Base-by-base conservation (phyloP, 192 early-diverging fungal genomes). In the Phycomyces blakesleeanus region DNA sequence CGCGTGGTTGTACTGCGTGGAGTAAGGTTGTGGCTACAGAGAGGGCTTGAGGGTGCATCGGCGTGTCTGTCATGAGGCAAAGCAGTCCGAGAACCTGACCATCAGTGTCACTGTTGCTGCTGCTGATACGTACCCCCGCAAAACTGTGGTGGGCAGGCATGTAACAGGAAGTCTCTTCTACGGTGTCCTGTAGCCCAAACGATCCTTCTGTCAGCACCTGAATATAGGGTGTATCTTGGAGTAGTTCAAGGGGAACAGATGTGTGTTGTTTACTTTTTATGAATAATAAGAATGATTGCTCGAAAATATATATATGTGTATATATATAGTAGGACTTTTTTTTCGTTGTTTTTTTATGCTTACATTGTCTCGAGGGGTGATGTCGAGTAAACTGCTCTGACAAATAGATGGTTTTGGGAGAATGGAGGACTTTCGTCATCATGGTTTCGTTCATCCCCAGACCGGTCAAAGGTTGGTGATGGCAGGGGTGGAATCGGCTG, bases 1-100 rank as follows among this genome's bases (percentile, higher is more conserved):
- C 60, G 38, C 79, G 67, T 24, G 65, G 16, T 6, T 75, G 59
- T 20, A 81, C 68, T 10, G 68, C 65, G 0, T 64, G 60, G 39
- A 81, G 20, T 0, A 81, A 47, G 0, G 50, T 54, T 47, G 50
- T 69, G 27, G 73, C 68, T 42, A 71, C 55, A 44, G 38, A 3
- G 1, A 63, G 58, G n/a, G 67, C 64, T n/a, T 79, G 59, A 18
- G 64, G 59, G 0, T 51, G 61, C 47, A 79, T 61, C 12, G 64
- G 68, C 24, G 40, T 52, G 25, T 66, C 64, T 22, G 76, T 63
- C 42, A 79, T 79, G 20, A 78, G 49, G 15, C 69, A 66, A 27
- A 78, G 69, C 39, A 78, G 52, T 10, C 77, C 77, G 0, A 78
- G 66, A 44, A 72, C 71, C 20, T 67, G 67, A 7, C 44, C 44